Percentiles rank a stretch among this genome's conserved stretches.
These are phyloP conservation scores for Diaporthe ilicicola DNA, from an alignment of 2,329 filamentous ascomycete genomes.

Conservation along the genomic window DNA sequence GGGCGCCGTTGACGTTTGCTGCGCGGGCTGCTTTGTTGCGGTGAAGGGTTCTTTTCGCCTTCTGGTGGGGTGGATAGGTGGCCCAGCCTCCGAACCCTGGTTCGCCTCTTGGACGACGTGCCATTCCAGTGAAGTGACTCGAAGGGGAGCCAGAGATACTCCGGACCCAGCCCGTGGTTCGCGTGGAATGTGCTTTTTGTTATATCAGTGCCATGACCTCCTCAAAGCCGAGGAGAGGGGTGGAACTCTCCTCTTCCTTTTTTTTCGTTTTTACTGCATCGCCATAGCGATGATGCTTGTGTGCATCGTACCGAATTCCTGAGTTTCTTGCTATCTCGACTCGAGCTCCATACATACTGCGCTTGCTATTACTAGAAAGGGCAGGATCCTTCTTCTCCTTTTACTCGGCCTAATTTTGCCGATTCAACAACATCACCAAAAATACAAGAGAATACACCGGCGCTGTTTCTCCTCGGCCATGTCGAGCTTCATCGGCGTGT, in stretches of 20 bases:
- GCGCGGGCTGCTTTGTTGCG: constrained; percentile 14
- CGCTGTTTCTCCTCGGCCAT: not conserved
- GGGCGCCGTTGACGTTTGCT: constrained; percentile 4
- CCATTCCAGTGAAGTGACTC: constrained; percentile 14
- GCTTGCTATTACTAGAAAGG: constrained; percentile 23
- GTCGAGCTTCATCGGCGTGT: constrained; percentile 33
- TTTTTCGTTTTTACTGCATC: not conserved
- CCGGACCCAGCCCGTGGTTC: too few species aligned
- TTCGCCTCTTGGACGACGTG: not conserved
- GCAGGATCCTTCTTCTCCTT: constrained; percentile 14
- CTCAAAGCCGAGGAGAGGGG: not conserved
- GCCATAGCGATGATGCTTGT: not conserved
- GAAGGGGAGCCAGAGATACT: not conserved
- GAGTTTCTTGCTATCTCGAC: not conserved
- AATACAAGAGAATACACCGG: not conserved
- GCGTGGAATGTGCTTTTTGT: not conserved
- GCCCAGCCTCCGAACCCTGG: not conserved
- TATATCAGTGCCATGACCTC: constrained; percentile 8
- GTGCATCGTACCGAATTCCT: constrained; percentile 6
- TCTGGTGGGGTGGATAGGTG: constrained; percentile 14
- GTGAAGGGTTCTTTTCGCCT: constrained; percentile 10
- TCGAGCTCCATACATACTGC: not conserved
- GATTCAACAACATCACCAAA: not conserved
- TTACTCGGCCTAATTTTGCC: not conserved
- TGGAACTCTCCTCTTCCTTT: constrained; percentile 2